Percentiles rank a stretch among this genome's conserved stretches.
phyloP scores from a whole-genome alignment of 257 asterid genomes.

The Apocynum venetum region DNA sequence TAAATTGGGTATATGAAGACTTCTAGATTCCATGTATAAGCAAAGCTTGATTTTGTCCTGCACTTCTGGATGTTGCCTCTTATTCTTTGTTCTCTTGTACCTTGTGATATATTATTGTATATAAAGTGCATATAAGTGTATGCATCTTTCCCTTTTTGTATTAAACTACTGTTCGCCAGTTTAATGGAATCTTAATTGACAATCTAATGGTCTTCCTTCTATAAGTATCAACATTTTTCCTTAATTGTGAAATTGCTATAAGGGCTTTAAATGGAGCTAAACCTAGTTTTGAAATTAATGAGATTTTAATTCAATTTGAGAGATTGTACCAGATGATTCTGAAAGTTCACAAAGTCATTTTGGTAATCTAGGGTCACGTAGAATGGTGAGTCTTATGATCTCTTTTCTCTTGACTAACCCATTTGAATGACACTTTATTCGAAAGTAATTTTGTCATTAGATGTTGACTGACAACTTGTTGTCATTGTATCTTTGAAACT shows the following conservation, averaged over 20 bases:
- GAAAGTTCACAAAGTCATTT: background rate
- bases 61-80: background rate
- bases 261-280: background rate
- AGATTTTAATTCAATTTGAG: background rate
- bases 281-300: background rate
- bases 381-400: background rate
- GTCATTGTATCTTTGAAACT: background rate
- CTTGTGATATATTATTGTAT: background rate
- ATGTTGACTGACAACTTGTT: background rate
- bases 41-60: background rate
- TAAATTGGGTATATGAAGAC: background rate
- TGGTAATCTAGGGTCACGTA: background rate
- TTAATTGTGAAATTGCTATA: background rate
- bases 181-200: background rate
- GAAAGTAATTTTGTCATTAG: background rate
- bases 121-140: background rate
- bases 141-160: background rate
- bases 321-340: background rate
- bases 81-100: background rate
- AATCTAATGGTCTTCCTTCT: background rate
- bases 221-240: background rate
- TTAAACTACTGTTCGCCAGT: background rate
- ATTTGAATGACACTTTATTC: background rate
- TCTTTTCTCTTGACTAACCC: background rate
- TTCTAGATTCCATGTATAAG: background rate